Evolutionary conservation across 768 basidiomycete species (phyloP), one percentile per base, ranked within the genome.

Genomic region (Rhizopogon vesiculosus): DNA sequence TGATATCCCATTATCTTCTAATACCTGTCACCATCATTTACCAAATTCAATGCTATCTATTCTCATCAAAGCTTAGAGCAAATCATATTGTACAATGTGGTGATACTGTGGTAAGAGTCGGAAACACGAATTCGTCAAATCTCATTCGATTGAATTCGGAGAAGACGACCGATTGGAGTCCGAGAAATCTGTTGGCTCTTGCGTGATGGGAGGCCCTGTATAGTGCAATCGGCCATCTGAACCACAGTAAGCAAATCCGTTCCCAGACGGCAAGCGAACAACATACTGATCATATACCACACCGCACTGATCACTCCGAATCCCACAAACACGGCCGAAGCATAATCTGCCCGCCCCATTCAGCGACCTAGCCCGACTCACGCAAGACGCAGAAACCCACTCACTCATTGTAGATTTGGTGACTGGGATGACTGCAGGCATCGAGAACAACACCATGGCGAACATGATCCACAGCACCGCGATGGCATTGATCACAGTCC

Each of bases 391-490:
- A 25, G 25, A 25, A 25, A 28, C 33, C 12, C 3, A 66, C 74
- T 49, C 49, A 74, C 78, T 79, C 78, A 85, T 85, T 5, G 80
- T 71, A 1, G 68, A 70, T 54, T 58, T 59, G 5, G 78, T 80
- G 40, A 80, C 82, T 5, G 85, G 85, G 4, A 86, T 70, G 40
- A 77, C 75, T 6, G 82, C 80, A 6, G 84, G 85, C 84, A 87
- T 86, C 22, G 83, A 85, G 62, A 86, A 87, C 58, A 88, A 63
- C 33, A 86, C 79, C 42, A 84, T 80, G 64, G 84, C 79, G 51
- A 87, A 83, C 49, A 68, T 45, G 55, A 80, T 72, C 86, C 86
- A 87, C n/a, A 79, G 48, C 9, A 87, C 74, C 4, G 84, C 80
- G 16, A 78, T 62, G 9, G 65, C 61, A 65, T 87, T 87, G 7